phyloP scores from a whole-genome alignment of 441 rosid species.

The Pelargonium fulgidum region DNA sequence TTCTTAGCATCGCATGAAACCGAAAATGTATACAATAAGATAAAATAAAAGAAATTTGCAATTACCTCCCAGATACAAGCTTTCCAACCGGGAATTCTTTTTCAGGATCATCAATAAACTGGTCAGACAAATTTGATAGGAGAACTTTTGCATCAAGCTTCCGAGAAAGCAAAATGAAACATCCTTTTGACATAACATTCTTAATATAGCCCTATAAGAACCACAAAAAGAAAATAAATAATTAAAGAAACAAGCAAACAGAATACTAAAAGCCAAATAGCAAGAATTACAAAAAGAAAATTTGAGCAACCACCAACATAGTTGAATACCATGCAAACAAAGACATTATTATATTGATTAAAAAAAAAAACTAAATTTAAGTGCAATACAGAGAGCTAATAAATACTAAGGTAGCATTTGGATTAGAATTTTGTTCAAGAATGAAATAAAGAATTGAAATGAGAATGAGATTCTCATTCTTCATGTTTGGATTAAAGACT shows the following conservation, averaged over 20 bases:
- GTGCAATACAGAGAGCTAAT: no score
- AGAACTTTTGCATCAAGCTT: conserved; percentile 84
- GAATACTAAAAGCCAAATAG: not conserved
- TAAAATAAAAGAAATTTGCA: conserved; percentile 18
- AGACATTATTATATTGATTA: not conserved
- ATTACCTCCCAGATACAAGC: conserved; percentile 77
- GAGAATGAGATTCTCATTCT: no score
- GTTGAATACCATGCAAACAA: not conserved
- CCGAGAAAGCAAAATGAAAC: conserved; percentile 78
- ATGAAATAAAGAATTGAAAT: no score
- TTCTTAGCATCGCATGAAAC: conserved; percentile 22
- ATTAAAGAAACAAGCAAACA: not conserved
- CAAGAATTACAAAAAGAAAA: not conserved
- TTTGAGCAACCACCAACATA: not conserved
- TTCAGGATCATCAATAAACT: conserved; percentile 59
- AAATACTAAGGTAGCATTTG: no score
- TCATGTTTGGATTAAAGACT: no score
- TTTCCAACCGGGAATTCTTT: conserved; percentile 83
- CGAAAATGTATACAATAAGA: not conserved
- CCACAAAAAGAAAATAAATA: conserved; percentile 11
- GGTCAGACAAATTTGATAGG: conserved; percentile 69
- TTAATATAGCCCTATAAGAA: conserved; percentile 82
- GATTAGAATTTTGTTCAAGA: no score
- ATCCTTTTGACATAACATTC: conserved; percentile 75
- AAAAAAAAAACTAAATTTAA: not conserved